phyloP scores from a whole-genome alignment of 768 basidiomycete genomes.

The Rhodotorula sphaerocarpa region DNA sequence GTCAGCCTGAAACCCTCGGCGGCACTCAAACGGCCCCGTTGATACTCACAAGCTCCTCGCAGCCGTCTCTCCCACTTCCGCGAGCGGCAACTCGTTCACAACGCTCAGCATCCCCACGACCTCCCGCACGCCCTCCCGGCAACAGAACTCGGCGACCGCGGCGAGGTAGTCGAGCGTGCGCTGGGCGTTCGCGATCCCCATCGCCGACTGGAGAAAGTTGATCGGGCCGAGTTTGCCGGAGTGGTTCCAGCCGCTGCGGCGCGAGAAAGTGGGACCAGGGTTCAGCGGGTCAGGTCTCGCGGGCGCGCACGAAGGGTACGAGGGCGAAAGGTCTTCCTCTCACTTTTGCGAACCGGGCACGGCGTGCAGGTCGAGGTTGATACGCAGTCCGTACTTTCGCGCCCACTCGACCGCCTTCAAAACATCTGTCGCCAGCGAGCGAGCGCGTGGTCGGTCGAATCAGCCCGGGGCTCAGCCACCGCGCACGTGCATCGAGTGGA shows the following conservation, averaged over 20 bases:
- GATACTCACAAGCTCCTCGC: conserved; percentile 34
- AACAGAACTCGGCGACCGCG: conserved; percentile 79
- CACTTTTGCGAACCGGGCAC: conserved; percentile 61
- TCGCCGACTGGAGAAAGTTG: conserved; percentile 61
- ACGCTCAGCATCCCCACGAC: conserved; percentile 79
- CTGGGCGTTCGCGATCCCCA: conserved; percentile 82
- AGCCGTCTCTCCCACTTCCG: conserved; percentile 52
- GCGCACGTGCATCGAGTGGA: not conserved
- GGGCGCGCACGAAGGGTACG: no score
- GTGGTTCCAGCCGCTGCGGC: conserved; percentile 80
- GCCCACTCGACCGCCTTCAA: conserved; percentile 88
- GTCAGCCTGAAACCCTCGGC: no score
- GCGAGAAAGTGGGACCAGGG: not conserved
- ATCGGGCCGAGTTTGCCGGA: conserved; percentile 71
- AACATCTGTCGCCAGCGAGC: conserved; percentile 52
- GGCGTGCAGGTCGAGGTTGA: conserved; percentile 80
- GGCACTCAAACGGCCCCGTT: no score
- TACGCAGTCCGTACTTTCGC: conserved; percentile 88
- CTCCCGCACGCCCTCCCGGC: conserved; percentile 41
- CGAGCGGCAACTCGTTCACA: conserved; percentile 69
- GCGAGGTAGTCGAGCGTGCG: conserved; percentile 80
- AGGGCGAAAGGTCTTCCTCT: not conserved
- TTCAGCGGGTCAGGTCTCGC: no score
- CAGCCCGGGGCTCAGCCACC: no score
- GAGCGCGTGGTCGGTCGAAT: no score